phyloP scores from a whole-genome alignment of 305 asterid genomes.

The Solanum hybrid region DNA sequence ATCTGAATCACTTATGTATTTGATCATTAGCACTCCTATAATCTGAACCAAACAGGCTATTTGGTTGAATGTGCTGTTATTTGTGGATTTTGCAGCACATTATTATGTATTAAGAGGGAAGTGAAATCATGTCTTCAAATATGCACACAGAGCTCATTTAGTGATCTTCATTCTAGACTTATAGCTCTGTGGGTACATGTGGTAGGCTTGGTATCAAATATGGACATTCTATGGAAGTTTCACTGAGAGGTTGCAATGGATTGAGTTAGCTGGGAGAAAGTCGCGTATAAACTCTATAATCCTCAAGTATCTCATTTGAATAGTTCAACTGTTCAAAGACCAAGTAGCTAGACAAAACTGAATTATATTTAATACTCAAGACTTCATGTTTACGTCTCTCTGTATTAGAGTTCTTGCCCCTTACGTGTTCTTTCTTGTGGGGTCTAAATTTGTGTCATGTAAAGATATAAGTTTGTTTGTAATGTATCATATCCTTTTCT shows the following conservation, averaged over 20 bases:
- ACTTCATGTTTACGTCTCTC: not conserved
- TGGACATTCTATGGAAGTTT: not conserved
- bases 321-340: not conserved
- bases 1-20: not conserved
- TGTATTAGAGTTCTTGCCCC: not conserved
- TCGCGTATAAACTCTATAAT: not conserved
- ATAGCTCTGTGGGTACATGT: not conserved
- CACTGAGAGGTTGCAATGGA: not conserved
- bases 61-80: not conserved
- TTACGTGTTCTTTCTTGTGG: not conserved
- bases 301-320: not conserved
- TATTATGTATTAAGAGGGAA: not conserved
- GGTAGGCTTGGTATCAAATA: not conserved
- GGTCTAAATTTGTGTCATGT: not conserved
- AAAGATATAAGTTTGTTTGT: not conserved
- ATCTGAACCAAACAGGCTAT: not conserved
- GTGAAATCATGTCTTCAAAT: not conserved
- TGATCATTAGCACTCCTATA: not conserved
- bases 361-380: not conserved
- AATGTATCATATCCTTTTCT: not conserved
- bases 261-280: not conserved
- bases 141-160: not conserved
- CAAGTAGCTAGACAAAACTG: not conserved
- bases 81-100: not conserved
- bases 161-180: not conserved